Conservation (phyloP, 352 stramenopile species). For the Aphanomyces invadans region DNA sequence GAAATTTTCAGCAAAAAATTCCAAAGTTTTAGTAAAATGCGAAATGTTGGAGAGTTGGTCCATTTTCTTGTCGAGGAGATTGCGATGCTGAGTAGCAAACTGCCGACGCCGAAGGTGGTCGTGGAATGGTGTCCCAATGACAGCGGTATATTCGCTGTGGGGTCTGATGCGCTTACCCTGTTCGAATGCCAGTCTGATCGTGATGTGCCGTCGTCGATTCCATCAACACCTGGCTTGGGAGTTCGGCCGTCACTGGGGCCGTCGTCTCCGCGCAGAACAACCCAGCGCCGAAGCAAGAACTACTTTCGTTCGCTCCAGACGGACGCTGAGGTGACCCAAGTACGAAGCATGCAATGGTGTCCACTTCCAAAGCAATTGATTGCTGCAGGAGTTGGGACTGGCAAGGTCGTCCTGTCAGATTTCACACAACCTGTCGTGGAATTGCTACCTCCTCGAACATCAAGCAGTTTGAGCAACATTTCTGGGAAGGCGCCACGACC, state of each 20-base stretch:
- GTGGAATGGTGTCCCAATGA: slow-evolving; percentile 83
- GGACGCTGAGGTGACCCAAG: slow-evolving; percentile 59
- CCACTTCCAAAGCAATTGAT: slow-evolving; percentile 72
- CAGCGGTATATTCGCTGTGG: slow-evolving; percentile 71
- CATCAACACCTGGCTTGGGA: slow-evolving; percentile 2
- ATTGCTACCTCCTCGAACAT: slow-evolving; percentile 7
- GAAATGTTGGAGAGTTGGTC: not conserved
- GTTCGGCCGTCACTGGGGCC: not conserved
- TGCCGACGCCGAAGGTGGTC: slow-evolving; percentile 30
- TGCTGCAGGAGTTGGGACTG: slow-evolving; percentile 56
- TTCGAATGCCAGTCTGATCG: slow-evolving; percentile 45
- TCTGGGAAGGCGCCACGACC: slow-evolving; percentile 12
- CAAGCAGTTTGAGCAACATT: not conserved
- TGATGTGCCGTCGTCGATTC: slow-evolving; percentile 14
- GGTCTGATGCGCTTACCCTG: slow-evolving; percentile 72
- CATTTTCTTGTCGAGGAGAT: not conserved
- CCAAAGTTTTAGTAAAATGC: slow-evolving; percentile 5
- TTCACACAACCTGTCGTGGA: slow-evolving; percentile 32
- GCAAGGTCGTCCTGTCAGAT: slow-evolving; percentile 78
- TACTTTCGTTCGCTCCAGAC: slow-evolving; percentile 77
- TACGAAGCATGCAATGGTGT: slow-evolving; percentile 82
- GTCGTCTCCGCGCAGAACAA: slow-evolving; percentile 31
- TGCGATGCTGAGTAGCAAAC: slow-evolving; percentile 18
- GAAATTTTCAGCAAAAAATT: not conserved
- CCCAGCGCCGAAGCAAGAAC: slow-evolving; percentile 59